phyloP scores from a whole-genome alignment of 176 grass and related monocot genomes.

The Olyra latifolia region DNA sequence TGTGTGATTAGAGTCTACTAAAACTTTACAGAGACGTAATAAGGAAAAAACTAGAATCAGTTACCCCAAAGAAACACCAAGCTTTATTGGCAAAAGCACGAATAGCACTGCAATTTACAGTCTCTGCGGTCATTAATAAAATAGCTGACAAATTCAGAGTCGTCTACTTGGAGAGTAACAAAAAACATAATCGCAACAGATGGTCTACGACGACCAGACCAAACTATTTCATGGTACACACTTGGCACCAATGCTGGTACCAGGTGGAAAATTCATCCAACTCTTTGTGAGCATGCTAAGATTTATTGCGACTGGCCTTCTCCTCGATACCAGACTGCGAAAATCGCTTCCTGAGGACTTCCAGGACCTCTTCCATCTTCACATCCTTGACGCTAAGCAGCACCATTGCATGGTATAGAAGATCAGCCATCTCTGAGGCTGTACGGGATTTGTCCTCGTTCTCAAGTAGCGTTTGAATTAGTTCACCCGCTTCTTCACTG shows the following conservation, averaged over 20 bases:
- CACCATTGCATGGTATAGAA: slow-evolving; percentile 91
- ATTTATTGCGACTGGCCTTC: slow-evolving; percentile 73
- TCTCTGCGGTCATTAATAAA: neutral
- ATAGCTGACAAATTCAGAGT: neutral
- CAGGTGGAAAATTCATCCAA: neutral
- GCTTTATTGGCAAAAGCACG: neutral
- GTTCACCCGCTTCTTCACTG: slow-evolving; percentile 85
- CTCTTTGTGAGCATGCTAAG: neutral
- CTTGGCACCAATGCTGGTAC: neutral
- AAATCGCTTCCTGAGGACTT: slow-evolving; percentile 79
- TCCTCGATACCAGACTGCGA: slow-evolving; percentile 77
- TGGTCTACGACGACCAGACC: neutral
- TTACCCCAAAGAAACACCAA: too few species aligned
- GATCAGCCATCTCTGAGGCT: slow-evolving; percentile 83
- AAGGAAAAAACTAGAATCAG: too few species aligned
- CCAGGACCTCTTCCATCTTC: slow-evolving; percentile 76
- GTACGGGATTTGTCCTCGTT: slow-evolving; percentile 61
- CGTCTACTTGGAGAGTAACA: neutral
- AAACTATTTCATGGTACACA: neutral
- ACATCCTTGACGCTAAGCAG: slow-evolving; percentile 68
- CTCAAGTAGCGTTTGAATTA: slow-evolving; percentile 66
- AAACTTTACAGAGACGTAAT: too few species aligned
- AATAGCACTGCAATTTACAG: neutral
- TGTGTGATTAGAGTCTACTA: neutral
- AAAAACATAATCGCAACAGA: neutral